These are phyloP conservation scores for Rehmannia glutinosa DNA, from an alignment of 257 asterid genomes.

Conservation along the genomic window DNA sequence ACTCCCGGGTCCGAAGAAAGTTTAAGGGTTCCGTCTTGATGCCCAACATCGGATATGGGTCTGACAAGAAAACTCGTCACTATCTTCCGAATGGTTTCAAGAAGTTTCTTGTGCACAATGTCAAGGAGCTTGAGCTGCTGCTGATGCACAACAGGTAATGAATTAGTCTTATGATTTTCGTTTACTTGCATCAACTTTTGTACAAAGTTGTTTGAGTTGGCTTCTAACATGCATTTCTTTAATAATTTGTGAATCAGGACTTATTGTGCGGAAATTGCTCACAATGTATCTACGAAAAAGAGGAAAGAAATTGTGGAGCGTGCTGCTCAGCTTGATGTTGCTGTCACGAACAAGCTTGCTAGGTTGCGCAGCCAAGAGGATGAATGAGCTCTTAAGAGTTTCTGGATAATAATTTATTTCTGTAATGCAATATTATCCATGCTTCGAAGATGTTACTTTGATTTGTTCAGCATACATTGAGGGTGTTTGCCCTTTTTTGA, in stretches of 20 bases:
- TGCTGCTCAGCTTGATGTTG: slow-evolving; percentile 63
- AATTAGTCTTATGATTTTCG: no score
- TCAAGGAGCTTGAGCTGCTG: slow-evolving; percentile 53
- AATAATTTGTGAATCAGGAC: slow-evolving; percentile 27
- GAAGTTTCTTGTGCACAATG: slow-evolving; percentile 65
- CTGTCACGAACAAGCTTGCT: slow-evolving; percentile 71
- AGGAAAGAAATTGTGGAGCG: slow-evolving; percentile 64
- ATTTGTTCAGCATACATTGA: not conserved
- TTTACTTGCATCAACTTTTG: not conserved
- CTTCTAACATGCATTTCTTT: not conserved
- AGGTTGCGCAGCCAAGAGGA: slow-evolving; percentile 68
- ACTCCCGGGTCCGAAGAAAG: slow-evolving; percentile 69
- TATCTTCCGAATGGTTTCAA: slow-evolving; percentile 64
- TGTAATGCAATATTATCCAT: slow-evolving; percentile 1
- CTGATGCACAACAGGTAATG: slow-evolving; percentile 73
- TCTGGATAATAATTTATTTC: not conserved
- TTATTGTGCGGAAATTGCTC: slow-evolving; percentile 70
- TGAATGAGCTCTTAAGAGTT: slow-evolving; percentile 34
- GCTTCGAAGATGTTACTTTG: not conserved
- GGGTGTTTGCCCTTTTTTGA: not conserved
- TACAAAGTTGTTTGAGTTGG: no score
- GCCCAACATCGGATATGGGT: slow-evolving; percentile 77
- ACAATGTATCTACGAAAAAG: slow-evolving; percentile 54
- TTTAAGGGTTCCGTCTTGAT: slow-evolving; percentile 63
- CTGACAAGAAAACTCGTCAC: slow-evolving; percentile 69